A percentile compares a stretch with the other conserved stretches of the same genome.
Evolutionary conservation across 345 rosid species (phyloP).

Genomic region (Cochlearia excelsa): DNA sequence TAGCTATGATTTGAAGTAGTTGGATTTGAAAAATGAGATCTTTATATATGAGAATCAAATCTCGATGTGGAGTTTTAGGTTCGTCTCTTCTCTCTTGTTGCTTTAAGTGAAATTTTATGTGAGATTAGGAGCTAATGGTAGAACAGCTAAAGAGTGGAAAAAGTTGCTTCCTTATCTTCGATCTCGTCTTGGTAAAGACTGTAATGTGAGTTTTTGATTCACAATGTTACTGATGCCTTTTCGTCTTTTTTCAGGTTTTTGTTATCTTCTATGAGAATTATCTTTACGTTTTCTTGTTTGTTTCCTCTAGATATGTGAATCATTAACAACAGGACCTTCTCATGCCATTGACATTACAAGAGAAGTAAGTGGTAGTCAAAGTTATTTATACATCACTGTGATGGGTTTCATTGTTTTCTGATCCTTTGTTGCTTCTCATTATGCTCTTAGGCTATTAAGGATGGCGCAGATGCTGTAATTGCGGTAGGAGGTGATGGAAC

Average conservation of each 20-base stretch:
- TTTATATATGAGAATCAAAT: conserved; percentile 8
- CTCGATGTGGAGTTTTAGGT: neutral
- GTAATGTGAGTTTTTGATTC: conserved; percentile 55
- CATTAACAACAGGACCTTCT: conserved; percentile 85
- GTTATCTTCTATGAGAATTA: neutral
- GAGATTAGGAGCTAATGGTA: conserved; percentile 83
- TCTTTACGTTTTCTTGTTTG: neutral
- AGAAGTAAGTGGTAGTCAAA: conserved; percentile 51
- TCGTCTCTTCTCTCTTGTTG: conserved; percentile 1
- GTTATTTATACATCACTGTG: conserved; percentile 8
- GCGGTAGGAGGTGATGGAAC: conserved; percentile 99
- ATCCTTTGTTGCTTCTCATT: conserved; percentile 17
- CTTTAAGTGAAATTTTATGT: neutral
- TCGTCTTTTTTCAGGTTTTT: neutral
- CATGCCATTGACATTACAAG: conserved; percentile 93
- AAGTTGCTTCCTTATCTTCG: conserved; percentile 76
- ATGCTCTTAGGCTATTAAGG: conserved; percentile 66
- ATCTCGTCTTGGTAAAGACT: conserved; percentile 67
- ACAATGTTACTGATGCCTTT: too few relatives aligned
- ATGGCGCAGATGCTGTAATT: conserved; percentile 94
- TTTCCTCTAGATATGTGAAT: conserved; percentile 65
- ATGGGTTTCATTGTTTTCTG: conserved; percentile 3
- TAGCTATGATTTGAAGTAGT: neutral
- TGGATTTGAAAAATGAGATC: conserved; percentile 4
- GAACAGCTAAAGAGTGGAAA: conserved; percentile 87